phyloP scores from a whole-genome alignment of 495 filamentous ascomycete species.

The Talaromyces liani region DNA sequence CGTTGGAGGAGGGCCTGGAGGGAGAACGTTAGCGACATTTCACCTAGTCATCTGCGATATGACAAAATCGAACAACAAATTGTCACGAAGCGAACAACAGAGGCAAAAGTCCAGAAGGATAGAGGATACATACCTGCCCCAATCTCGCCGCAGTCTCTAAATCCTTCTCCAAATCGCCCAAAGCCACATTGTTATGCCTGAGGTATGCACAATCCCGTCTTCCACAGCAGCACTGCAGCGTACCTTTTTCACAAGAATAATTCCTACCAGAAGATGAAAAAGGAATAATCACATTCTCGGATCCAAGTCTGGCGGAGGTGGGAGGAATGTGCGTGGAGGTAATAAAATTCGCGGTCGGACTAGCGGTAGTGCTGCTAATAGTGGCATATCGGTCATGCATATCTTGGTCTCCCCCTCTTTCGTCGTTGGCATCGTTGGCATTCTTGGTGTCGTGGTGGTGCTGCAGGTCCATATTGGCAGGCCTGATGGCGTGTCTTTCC shows the following conservation, averaged over 20 bases:
- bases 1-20: constrained; percentile 83
- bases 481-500: too few relatives aligned
- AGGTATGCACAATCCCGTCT: constrained; percentile 70
- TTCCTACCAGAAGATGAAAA: neutral
- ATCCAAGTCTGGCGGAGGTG: neutral
- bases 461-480: neutral
- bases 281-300: constrained; percentile 1
- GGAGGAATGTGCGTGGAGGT: neutral
- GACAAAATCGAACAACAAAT: neutral
- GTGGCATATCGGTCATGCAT: neutral
- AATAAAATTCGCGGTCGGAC: neutral
- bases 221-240: constrained; percentile 74
- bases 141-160: constrained; percentile 76
- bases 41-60: neutral
- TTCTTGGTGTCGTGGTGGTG: neutral
- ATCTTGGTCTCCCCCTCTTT: neutral
- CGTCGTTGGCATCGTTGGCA: neutral
- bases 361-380: neutral
- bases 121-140: constrained; percentile 61
- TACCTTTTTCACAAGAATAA: neutral
- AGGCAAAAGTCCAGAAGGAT: constrained; percentile 6
- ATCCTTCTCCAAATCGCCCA: constrained; percentile 78
- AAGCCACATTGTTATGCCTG: constrained; percentile 66
- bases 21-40: constrained; percentile 57
- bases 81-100: constrained; percentile 8